Percentiles rank a stretch among this genome's conserved stretches.
Evolutionary conservation across 2,329 filamentous ascomycete species (phyloP).

Genomic region (Ophiostoma perfectum): DNA sequence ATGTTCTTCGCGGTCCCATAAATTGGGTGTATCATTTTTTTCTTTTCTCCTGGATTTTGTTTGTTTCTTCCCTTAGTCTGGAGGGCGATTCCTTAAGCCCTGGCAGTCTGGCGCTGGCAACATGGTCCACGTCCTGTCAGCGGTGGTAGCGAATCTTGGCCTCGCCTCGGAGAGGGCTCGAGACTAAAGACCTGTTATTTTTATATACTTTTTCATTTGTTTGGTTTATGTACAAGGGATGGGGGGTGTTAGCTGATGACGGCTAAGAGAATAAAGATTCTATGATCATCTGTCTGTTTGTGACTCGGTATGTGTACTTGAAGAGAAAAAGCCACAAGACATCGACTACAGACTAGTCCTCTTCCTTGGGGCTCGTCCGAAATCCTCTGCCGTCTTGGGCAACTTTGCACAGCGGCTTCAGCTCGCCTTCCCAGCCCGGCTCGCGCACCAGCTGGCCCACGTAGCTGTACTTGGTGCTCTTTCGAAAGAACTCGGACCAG

Average conservation of each 20-base stretch:
- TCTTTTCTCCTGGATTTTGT: constrained; percentile 2
- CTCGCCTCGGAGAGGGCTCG: neutral
- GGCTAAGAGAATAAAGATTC: constrained; percentile 8
- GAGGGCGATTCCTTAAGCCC: constrained; percentile 17
- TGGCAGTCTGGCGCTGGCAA: constrained; percentile 7
- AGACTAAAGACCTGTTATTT: neutral
- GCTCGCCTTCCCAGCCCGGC: constrained; percentile 51
- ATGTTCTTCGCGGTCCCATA: neutral
- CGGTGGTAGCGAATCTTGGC: constrained; percentile 5
- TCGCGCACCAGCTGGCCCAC: constrained; percentile 68
- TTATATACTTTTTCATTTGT: constrained; percentile 2
- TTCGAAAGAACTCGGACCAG: constrained; percentile 79
- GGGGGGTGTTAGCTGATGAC: neutral
- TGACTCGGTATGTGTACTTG: neutral
- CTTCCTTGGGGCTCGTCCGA: constrained; percentile 53
- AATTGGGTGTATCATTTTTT: constrained; percentile 13
- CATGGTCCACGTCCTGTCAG: constrained; percentile 2
- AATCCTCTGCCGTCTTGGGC: constrained; percentile 56
- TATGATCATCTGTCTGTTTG: neutral
- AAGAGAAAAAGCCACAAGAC: neutral
- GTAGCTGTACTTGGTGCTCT: constrained; percentile 72
- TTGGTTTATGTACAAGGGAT: constrained; percentile 10
- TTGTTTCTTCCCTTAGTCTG: constrained; percentile 6
- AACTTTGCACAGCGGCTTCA: constrained; percentile 55
- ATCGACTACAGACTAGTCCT: constrained; percentile 19